Evolutionary conservation across 2,329 filamentous ascomycete genomes (phyloP), one percentile per base, ranked within the genome.

Genomic region (Diaporthe humulicola): DNA sequence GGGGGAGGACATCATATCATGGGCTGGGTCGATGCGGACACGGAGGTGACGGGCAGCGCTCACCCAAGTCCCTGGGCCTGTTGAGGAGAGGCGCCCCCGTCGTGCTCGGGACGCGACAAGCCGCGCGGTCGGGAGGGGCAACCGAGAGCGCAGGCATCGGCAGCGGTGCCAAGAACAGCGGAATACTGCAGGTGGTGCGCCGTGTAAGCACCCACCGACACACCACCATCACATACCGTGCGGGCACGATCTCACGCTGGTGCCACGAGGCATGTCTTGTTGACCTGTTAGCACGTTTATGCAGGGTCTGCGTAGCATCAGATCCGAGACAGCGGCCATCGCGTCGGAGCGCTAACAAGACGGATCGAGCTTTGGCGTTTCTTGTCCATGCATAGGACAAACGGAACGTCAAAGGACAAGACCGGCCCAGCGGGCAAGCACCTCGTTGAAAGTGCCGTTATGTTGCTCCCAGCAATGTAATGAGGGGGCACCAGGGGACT

Each of bases 301-400:
- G 64, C 64, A 67, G 64, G 45, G 64, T 67, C 33, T 52, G 64
- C 22, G 64, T 67, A 67, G 36, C 64, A 67, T 67, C 64, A 50
- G 64, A 52, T 67, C 64, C 45, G 64, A 67, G 64, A 67, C 64
- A 67, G 45, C 45, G 64, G 48, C 64, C 64, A 67, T 38, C 30
- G n/a, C 45, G 64, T 14, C 64, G 48, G 45, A 33, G 22, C 33
- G 22, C 64, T 52, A 38, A 38, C 30, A 12, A 52, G 45, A 28
- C n/a, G 33, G 64, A 36, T 38, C 33, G 30, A 67, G 30, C 45
- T 67, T 17, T 67, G 64, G 45, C 61, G 42, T 50, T 33, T 33
- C 12, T 19, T 52, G 42, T 52, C 33, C 19, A 67, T 36, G 64
- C 45, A 25, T 17, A 33, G 64, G 45, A 19, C 45, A 52, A 19